Conservation (phyloP, 2,329 filamentous ascomycete genomes). For the Cercospora berteroae region DNA sequence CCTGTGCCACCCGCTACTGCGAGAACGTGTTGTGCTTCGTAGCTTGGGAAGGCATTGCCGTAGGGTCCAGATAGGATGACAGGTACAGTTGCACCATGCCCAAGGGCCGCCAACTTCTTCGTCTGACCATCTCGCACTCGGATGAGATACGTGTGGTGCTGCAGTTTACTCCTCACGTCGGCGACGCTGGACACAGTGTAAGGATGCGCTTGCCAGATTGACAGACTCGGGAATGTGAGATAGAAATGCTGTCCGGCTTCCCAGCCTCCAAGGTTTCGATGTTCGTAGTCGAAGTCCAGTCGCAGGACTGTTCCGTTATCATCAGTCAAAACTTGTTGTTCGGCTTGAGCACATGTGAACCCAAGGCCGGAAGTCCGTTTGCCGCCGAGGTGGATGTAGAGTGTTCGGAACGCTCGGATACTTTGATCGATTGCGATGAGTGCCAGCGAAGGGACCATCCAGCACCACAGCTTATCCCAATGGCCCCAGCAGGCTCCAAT, state of each 20-base stretch:
- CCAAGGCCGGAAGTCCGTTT: constrained; percentile 43
- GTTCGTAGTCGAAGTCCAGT: constrained; percentile 63
- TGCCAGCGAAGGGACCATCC: constrained; percentile 63
- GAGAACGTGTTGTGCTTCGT: constrained; percentile 28
- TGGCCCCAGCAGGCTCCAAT: constrained; percentile 74
- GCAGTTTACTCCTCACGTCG: constrained; percentile 32
- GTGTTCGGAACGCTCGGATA: constrained; percentile 57
- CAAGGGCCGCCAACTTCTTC: constrained; percentile 51
- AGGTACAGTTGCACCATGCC: constrained; percentile 44
- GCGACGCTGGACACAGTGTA: constrained; percentile 62
- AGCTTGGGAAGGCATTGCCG: constrained; percentile 41
- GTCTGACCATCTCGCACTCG: constrained; percentile 55
- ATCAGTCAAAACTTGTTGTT: constrained; percentile 55
- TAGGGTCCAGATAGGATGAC: constrained; percentile 65
- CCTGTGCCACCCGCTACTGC: constrained; percentile 56
- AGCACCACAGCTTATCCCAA: constrained; percentile 67
- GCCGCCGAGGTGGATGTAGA: constrained; percentile 53
- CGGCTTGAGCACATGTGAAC: constrained; percentile 56
- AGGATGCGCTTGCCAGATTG: constrained; percentile 69
- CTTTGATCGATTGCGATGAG: constrained; percentile 65
- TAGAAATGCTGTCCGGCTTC: constrained; percentile 69
- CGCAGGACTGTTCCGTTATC: constrained; percentile 63
- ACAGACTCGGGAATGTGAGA: constrained; percentile 64
- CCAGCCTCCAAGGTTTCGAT: constrained; percentile 54
- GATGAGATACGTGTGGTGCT: constrained; percentile 40